Evolutionary conservation across 1,139 yeast genomes (phyloP), one percentile per base, ranked within the genome.

Genomic region (Candida tetrigidarum): DNA sequence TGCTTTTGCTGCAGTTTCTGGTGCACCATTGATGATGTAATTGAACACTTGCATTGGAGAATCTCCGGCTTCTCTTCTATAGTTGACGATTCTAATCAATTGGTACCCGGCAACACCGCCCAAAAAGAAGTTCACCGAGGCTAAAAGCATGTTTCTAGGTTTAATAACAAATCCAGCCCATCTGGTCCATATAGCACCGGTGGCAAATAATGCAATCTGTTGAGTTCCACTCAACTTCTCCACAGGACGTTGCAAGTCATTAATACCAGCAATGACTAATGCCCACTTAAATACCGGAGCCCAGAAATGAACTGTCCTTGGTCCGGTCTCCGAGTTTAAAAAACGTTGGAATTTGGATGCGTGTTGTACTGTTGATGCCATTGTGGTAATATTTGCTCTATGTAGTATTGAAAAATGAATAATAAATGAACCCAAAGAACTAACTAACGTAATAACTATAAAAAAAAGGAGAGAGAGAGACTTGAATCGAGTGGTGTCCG

Each of bases 181-280:
- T 65, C 99, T 83, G 38, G 99, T 93, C 99, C 99, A 93, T 58
- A 93, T 91, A 45, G 81, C 83, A 46, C 98, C 99, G 1, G 99
- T 93, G 40, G 93, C 93, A 57, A 88, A 78, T 48, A 93, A 76
- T 0, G 99, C 96, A 50, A 86, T 64, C 64, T 89, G 96, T 67
- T 93, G 99, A 23, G 97, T 86, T 46, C 97, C 97, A 41, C 93
- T 84, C 45, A 93, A 74, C 58, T 86, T 86, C 60, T 92, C 97
- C 35, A 90, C 96, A 3, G 98, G 98, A 69, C 98, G 84, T 55
- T 81, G 79, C 51, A 86, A 73, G 66, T 93, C 99, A 60, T 78
- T 85, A 48, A 89, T 76, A 44, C 99, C 98, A 12, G 98, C 98
- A 56, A 90, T 59, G 26, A 92, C 98, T 52, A 93, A 76, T 12